Base-by-base conservation (phyloP, 306 rosid genomes). In the Trifolium dubium region DNA sequence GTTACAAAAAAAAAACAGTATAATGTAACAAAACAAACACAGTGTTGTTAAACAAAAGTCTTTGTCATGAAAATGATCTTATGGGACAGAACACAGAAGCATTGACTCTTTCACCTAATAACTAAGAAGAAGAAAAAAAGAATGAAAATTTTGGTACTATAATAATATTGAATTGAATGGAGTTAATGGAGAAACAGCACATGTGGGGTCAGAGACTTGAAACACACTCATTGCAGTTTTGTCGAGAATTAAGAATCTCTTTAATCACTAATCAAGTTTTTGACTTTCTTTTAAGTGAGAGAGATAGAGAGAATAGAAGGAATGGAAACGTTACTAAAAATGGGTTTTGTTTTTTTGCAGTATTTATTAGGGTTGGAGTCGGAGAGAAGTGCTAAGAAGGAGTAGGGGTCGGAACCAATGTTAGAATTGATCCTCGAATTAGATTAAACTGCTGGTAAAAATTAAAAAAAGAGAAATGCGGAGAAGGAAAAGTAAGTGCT, bases 191-290 rank as follows among this genome's bases (percentile, higher is more conserved):
- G 23, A 23, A 23, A 23, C 50, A 47, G 62, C 66, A 7, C 77
- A 44, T 67, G 91, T 87, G 92, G 97, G 97, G 90, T 77, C 94
- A 37, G 72, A 84, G 66, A 23, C 91, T 89, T 84, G 50, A 49
- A 81, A 80, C 88, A 79, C 89, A 91, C 97, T 93, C 98, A 87
- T 88, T 89, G 83, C 90, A 68, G 89, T 55, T 83, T 83, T 77
- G 88, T 77, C 72, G 85, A 87, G 80, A 23, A 0, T 78, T 74
- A 68, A 79, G 86, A 70, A 73, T 89, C 89, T 78, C 35, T 29
- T 9, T 75, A 77, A 74, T 46, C 43, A 49, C 5, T 56, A 55
- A 41, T 64, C 35, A 56, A 56, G 63, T 56, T 56, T 15, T 81
- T 71, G 81, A 76, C 81, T 81, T 35, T 69, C 1, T 23, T 23